Base-by-base conservation (phyloP, 257 asterid species). In the Handroanthus guayacan region DNA sequence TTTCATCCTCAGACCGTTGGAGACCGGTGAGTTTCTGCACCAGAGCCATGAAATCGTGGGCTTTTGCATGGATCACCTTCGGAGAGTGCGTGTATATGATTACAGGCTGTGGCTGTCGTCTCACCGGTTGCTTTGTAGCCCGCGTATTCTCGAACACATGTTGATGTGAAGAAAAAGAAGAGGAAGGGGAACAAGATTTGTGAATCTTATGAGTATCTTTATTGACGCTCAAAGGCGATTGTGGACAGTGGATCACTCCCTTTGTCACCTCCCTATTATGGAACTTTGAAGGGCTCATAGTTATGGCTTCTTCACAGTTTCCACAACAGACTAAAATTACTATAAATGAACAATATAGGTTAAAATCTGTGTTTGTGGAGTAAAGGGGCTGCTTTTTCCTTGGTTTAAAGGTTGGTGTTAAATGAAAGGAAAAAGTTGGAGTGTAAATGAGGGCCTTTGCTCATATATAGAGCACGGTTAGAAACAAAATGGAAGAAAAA, bases 11-110 rank as follows among this genome's bases (percentile, higher is more conserved):
- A 18, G 71, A 20, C 0, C 75, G 72, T 0, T 69, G 9, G n/a
- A 74, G 37, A 17, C 90, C 90, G 13, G 90, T 86, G 78, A 84
- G 88, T 3, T 50, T 79, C 79, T 86, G 90, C 48, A 86, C 88
- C 6, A 86, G 39, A 0, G 82, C 70, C 88, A 82, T 86, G 88
- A 86, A 86, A 4, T 82, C 82, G 2, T 34, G 54, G 0, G 85
- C 77, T 5, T 67, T 65, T 0, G 88, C 69, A 37, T 82, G 83
- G 47, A 86, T 82, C 44, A 86, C 74, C 76, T 76, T 81, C 0
- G 90, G 90, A 0, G 90, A 67, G 65, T 77, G 84, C 0, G 86
- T 79, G 82, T 86, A 86, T 7, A 86, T 86, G 77, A 84, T 86
- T 62, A 86, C 83, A 10, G 90, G 90, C 62, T 25, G 31, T 0